A percentile compares a stretch with the other conserved stretches of the same genome.
phyloP scores from a whole-genome alignment of 2,329 filamentous ascomycete genomes.

The Cadophora sp. region DNA sequence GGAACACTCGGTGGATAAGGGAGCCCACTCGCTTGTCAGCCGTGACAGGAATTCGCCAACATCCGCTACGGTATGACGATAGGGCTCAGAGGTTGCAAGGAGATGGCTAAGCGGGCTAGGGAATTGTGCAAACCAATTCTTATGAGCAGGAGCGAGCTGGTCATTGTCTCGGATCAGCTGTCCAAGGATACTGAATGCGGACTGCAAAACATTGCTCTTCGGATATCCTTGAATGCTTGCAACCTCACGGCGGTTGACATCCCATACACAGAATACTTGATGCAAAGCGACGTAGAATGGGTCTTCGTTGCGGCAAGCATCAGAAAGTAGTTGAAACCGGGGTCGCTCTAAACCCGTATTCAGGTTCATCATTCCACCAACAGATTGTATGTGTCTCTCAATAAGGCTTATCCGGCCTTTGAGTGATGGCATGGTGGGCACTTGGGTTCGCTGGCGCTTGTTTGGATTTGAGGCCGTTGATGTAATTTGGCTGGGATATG shows the following conservation, averaged over 20 bases:
- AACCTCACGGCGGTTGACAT: conserved; percentile 35
- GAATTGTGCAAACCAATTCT: conserved; percentile 56
- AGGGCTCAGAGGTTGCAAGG: conserved; percentile 44
- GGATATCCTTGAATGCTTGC: conserved; percentile 47
- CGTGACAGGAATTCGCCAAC: conserved; percentile 55
- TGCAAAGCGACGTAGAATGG: conserved; percentile 69
- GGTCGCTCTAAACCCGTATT: conserved; percentile 50
- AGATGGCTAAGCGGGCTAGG: conserved; percentile 48
- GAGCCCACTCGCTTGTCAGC: conserved; percentile 51
- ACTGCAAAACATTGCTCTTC: conserved; percentile 31
- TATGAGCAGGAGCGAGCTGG: conserved; percentile 48
- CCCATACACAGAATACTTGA: conserved; percentile 68
- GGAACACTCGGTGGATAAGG: conserved; percentile 47
- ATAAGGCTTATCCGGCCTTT: conserved; percentile 37
- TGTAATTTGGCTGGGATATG: conserved; percentile 4
- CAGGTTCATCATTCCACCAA: conserved; percentile 37
- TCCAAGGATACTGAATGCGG: conserved; percentile 48
- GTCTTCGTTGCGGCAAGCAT: conserved; percentile 64
- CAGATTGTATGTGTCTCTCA: conserved; percentile 36
- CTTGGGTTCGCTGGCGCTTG: conserved; percentile 32
- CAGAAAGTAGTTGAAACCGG: conserved; percentile 60
- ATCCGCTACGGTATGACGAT: conserved; percentile 42
- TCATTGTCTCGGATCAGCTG: conserved; percentile 55
- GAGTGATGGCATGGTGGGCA: conserved; percentile 34
- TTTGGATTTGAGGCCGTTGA: conserved; percentile 23